These are phyloP conservation scores for Yamadazyma songkhlaensis DNA, from an alignment of 1,139 yeast genomes.

Conservation along the genomic window DNA sequence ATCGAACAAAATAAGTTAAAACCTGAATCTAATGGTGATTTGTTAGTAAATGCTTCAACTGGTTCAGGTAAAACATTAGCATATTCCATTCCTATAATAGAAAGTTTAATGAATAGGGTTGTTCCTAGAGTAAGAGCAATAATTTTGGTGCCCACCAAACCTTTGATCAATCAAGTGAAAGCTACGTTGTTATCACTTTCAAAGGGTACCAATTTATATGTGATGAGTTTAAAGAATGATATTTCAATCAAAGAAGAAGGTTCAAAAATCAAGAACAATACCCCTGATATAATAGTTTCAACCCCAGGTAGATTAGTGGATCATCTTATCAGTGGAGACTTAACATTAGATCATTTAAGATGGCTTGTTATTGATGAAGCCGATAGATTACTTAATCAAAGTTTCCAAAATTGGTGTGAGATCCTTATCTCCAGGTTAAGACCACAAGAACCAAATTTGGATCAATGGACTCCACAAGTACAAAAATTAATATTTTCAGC, in stretches of 20 bases:
- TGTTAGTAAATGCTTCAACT: conserved; percentile 89
- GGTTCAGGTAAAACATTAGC: conserved; percentile 97
- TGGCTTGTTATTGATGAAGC: conserved; percentile 92
- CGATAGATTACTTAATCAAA: conserved; percentile 83
- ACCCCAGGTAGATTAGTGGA: conserved; percentile 97
- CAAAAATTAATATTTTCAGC: conserved; percentile 85
- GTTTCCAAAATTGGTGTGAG: conserved; percentile 91
- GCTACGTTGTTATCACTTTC: conserved; percentile 58
- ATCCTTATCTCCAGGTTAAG: conserved; percentile 55
- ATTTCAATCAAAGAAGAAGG: conserved; percentile 68
- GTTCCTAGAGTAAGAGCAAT: conserved; percentile 78
- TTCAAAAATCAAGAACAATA: conserved; percentile 36
- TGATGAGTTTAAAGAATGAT: conserved; percentile 58
- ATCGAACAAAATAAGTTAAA: conserved; percentile 42
- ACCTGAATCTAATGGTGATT: conserved; percentile 67
- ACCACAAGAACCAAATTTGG: conserved; percentile 14
- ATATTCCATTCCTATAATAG: conserved; percentile 79
- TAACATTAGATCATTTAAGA: conserved; percentile 49
- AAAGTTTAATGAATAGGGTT: conserved; percentile 56
- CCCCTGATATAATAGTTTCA: conserved; percentile 76
- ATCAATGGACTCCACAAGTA: conserved; percentile 27
- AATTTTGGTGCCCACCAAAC: conserved; percentile 85
- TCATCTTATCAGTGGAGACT: conserved; percentile 50
- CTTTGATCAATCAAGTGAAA: conserved; percentile 79
- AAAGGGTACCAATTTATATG: conserved; percentile 62